Evolutionary conservation across 139 green algal genomes (phyloP).

Genomic region (Chlorella sp.): DNA sequence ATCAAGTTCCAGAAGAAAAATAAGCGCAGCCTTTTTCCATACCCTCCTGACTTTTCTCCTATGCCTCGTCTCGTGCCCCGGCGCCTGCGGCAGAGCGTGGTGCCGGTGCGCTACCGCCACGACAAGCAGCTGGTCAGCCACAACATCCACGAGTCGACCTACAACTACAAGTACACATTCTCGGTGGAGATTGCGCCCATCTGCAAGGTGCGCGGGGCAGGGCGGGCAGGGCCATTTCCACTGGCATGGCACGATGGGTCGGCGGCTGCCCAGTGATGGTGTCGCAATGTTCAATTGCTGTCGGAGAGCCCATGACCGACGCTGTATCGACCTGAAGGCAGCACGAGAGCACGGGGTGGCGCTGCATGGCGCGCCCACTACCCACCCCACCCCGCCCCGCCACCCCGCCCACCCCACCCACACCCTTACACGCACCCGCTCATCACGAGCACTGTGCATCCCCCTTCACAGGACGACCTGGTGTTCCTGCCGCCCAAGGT

Average conservation of each 20-base stretch:
- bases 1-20: slow-evolving; percentile 38
- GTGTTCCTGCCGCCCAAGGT: slow-evolving; percentile 88
- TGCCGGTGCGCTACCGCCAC: slow-evolving; percentile 40
- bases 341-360: no score
- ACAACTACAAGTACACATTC: slow-evolving; percentile 99
- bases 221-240: not conserved
- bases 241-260: not conserved
- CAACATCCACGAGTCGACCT: slow-evolving; percentile 88
- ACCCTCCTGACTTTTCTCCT: no score
- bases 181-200: slow-evolving; percentile 92
- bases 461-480: slow-evolving; percentile 87
- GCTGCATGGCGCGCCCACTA: not conserved
- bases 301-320: slow-evolving; percentile 9
- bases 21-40: no score
- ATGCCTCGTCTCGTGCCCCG: no score
- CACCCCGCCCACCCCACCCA: not conserved
- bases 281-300: slow-evolving; percentile 30
- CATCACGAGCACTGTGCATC: no score
- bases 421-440: not conserved
- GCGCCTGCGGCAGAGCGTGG: no score
- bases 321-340: no score
- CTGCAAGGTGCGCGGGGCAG: slow-evolving; percentile 68
- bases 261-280: no score
- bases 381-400: not conserved
- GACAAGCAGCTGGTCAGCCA: slow-evolving; percentile 99